Conservation (phyloP, 495 filamentous ascomycete genomes). For the Podospora pseudoanserina region DNA sequence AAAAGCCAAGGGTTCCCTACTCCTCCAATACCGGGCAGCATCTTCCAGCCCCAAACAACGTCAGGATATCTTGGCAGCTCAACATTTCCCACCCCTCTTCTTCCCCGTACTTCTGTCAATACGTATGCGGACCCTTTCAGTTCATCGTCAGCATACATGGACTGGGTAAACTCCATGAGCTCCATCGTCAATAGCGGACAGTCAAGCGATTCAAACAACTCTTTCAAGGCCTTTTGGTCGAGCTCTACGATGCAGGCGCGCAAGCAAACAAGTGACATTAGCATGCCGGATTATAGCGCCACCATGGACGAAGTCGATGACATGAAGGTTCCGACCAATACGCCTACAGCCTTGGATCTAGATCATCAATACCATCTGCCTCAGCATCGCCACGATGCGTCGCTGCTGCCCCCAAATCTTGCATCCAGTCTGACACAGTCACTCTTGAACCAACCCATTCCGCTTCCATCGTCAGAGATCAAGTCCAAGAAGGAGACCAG, state of each 20-base stretch:
- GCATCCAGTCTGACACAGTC: conserved; percentile 41
- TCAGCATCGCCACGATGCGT: conserved; percentile 2
- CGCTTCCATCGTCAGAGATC: conserved; percentile 35
- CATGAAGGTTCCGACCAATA: conserved; percentile 42
- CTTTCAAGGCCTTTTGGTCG: not conserved
- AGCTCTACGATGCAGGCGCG: conserved; percentile 9
- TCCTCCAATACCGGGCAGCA: not conserved
- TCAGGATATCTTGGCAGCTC: conserved; percentile 20
- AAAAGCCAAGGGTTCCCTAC: conserved; percentile 19
- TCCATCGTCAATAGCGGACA: conserved; percentile 24
- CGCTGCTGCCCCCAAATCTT: conserved; percentile 31
- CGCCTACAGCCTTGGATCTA: conserved; percentile 28
- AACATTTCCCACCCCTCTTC: conserved; percentile 17
- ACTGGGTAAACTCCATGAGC: conserved; percentile 27
- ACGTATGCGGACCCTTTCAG: conserved; percentile 35
- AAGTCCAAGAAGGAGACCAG: conserved; percentile 41
- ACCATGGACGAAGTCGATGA: conserved; percentile 30
- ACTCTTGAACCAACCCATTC: conserved; percentile 43
- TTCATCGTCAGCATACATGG: conserved; percentile 34
- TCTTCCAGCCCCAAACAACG: conserved; percentile 20
- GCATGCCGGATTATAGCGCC: conserved; percentile 43
- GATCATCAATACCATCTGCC: conserved; percentile 7
- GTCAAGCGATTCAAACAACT: conserved; percentile 15
- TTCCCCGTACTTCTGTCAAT: conserved; percentile 27
- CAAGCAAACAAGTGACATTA: conserved; percentile 35